A percentile compares a stretch with the other conserved stretches of the same genome.
Evolutionary conservation across 768 basidiomycete genomes (phyloP).

Genomic region (Sporobolomyces phaffii): DNA sequence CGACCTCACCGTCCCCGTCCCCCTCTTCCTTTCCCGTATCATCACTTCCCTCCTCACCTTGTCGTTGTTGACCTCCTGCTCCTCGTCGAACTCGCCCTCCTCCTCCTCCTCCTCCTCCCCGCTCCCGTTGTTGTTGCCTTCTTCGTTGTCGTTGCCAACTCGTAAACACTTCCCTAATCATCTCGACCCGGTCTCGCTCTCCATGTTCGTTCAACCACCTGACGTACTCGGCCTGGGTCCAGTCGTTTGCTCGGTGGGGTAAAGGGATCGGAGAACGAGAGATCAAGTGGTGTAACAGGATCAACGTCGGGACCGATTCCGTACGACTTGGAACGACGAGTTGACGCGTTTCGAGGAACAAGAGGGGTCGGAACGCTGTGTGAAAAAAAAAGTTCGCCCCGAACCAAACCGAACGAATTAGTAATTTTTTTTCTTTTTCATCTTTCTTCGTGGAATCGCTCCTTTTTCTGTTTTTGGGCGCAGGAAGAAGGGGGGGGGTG

Average conservation of each 20-base stretch:
- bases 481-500: too few species aligned
- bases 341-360: conserved; percentile 80
- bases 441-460: too few species aligned
- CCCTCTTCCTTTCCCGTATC: conserved; percentile 47
- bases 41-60: conserved; percentile 73
- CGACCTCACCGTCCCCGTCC: neutral
- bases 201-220: conserved; percentile 91
- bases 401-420: too few species aligned
- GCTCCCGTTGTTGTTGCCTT: neutral
- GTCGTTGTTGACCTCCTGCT: too few species aligned
- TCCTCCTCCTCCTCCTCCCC: neutral
- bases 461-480: too few species aligned
- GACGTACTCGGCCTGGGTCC: conserved; percentile 94
- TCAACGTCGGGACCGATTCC: conserved; percentile 69
- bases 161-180: conserved; percentile 72
- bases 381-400: neutral
- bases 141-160: conserved; percentile 56
- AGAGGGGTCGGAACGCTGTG: conserved; percentile 58
- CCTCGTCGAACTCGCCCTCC: neutral
- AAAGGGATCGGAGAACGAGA: conserved; percentile 62
- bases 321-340: conserved; percentile 60
- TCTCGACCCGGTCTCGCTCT: conserved; percentile 67
- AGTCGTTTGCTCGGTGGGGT: conserved; percentile 81
- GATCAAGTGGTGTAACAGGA: conserved; percentile 81
- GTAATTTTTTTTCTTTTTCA: too few species aligned